These are phyloP conservation scores for Orbilia brochopaga DNA, from an alignment of 2,329 filamentous ascomycete species.

Conservation along the genomic window DNA sequence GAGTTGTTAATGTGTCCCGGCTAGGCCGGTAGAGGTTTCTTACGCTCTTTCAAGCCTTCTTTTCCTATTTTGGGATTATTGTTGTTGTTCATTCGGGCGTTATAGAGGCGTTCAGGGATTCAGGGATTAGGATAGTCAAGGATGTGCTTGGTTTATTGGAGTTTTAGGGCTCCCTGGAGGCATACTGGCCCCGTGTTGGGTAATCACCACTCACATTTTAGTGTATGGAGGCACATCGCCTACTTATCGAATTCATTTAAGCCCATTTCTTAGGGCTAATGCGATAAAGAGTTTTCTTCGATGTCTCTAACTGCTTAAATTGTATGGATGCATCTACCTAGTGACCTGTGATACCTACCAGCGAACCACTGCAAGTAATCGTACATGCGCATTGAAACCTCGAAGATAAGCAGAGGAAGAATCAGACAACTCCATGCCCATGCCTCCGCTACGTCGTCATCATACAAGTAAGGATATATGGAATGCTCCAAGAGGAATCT, in stretches of 20 bases:
- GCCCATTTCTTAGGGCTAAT: too few species aligned
- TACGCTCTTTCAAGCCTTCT: not conserved
- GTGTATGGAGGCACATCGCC: too few species aligned
- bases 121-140: conserved; percentile 6
- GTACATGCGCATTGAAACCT: not conserved
- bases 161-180: not conserved
- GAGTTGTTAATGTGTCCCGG: conserved; percentile 20
- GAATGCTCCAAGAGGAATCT: conserved; percentile 6
- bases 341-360: not conserved
- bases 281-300: too few species aligned
- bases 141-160: not conserved
- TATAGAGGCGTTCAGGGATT: conserved; percentile 32
- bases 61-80: conserved; percentile 6
- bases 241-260: too few species aligned
- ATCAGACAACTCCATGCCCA: conserved; percentile 17
- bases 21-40: conserved; percentile 1
- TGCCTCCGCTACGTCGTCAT: conserved; percentile 11
- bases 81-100: conserved; percentile 34
- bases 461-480: conserved; percentile 6
- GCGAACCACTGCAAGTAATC: not conserved
- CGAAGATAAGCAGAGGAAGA: not conserved
- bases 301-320: too few species aligned
- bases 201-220: too few species aligned
- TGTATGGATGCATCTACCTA: not conserved
- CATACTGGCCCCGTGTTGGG: too few species aligned